Evolutionary conservation across 805 yeast species (phyloP), one percentile per base, ranked within the genome.

Genomic region (Grigorovia transvaalensis): DNA sequence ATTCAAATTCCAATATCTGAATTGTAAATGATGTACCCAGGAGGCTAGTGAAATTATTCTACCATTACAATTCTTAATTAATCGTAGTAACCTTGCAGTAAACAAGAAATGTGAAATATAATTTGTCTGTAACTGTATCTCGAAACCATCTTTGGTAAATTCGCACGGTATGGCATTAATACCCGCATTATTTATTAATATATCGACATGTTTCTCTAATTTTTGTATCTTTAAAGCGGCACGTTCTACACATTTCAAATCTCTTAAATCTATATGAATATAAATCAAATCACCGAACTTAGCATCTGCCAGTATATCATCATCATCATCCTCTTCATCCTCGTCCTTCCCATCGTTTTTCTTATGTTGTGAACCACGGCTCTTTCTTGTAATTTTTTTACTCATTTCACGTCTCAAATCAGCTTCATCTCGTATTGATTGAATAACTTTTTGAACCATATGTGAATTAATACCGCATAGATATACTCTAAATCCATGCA

Each of bases 181-280:
- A 1, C 95, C 93, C 1, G 95, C 90, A 65, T 87, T 88, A 58
- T 85, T 80, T 46, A 88, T 74, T 38, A 88, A 71, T 20, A 87
- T 66, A 63, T 86, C 81, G 33, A 88, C 63, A 18, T 69, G 60
- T 0, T 51, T 62, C 57, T 84, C 91, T 50, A 68, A 57, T 15
- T 65, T 64, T 44, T 67, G 67, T 53, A 84, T 74, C 38, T 68
- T 68, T 9, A 63, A 59, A 12, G 78, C 78, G 0, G 88, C 85
- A 41, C 59, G 59, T 40, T 74, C 77, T 1, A 78, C 80, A 13
- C 74, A 66, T 8, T 65, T 62, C 48, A 79, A 61, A 50, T 72
- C 77, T 27, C 77, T 58, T 51, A 85, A 68, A 63, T 85, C 90
- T 51, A 80, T 59, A 50, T 80, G 77, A 12, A 84, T 55, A 54